Evolutionary conservation across 1,284 basidiomycete genomes (phyloP).

Genomic region (Ustilago tritici): DNA sequence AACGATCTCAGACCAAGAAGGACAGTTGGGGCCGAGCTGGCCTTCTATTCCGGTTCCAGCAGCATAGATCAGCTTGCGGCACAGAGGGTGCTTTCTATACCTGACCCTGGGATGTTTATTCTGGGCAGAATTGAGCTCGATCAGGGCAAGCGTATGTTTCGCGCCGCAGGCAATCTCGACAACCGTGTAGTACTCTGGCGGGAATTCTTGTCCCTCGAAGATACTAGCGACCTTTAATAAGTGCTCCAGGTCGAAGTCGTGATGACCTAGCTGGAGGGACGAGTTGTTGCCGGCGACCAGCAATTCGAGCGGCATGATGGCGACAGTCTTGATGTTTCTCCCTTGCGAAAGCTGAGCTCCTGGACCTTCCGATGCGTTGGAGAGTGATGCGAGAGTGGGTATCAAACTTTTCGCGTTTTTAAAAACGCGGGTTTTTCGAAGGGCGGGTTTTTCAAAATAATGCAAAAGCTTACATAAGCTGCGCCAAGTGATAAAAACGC

Average conservation of each 20-base stretch:
- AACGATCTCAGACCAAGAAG: neutral
- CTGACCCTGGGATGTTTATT: too few relatives aligned
- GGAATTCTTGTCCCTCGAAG: conserved; percentile 9
- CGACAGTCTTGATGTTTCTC: neutral
- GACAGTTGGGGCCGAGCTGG: conserved; percentile 28
- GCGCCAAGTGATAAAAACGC: too few relatives aligned
- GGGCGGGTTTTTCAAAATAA: too few relatives aligned
- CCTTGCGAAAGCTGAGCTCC: neutral
- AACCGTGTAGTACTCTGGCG: conserved; percentile 19
- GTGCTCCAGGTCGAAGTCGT: conserved; percentile 24
- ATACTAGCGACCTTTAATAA: conserved; percentile 22
- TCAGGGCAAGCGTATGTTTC: conserved; percentile 46
- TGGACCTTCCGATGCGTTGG: neutral
- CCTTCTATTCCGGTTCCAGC: conserved; percentile 32
- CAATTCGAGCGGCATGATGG: conserved; percentile 22
- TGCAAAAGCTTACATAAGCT: too few relatives aligned
- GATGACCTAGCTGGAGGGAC: conserved; percentile 29
- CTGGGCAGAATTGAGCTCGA: neutral
- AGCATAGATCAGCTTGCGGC: conserved; percentile 24
- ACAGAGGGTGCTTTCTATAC: too few relatives aligned
- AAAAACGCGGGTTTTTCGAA: too few relatives aligned
- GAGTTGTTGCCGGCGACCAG: conserved; percentile 53
- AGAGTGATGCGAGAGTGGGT: neutral
- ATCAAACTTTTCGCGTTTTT: too few relatives aligned
- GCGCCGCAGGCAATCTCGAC: conserved; percentile 36